Base-by-base conservation (phyloP, 305 asterid species). In the Rubia balearica region DNA sequence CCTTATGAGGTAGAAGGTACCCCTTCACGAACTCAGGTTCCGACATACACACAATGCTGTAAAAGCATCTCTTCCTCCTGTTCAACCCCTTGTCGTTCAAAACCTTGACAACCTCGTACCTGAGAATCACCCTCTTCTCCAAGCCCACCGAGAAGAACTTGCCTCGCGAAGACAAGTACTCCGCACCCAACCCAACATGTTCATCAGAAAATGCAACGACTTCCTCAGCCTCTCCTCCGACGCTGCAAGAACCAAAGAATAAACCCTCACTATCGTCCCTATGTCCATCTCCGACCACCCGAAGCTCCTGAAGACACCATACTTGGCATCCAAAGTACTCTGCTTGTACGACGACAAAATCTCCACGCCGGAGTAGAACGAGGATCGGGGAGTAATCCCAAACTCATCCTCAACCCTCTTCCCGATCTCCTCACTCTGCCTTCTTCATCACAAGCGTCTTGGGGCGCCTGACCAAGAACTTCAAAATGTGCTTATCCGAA, bases 1-100 rank as follows among this genome's bases (percentile, higher is more conserved):
- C 67, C 77, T 51, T 73, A 74, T 59, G 67, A 1, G 83, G 83
- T 13, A 76, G 51, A 56, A 79, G 51, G 4, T 22, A 79, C 22
- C 6, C 42, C 7, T 49, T 40, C 5, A 65, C 8, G 51, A 79
- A 76, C 49, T 60, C 42, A 11, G 6, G 53, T 75, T 69, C 73
- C 0, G 65, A 0, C 24, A 45, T 6, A 60, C 16, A 4, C 45
- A 77, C 4, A 70, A 45, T 66, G 57, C 16, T 13, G 65, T 40
- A 46, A 1, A 77, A 13, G 4, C 27, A 19, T 13, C 8, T 17
- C 42, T 61, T 68, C 68, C 70, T 67, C 68, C 71, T 70, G 43
- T 16, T 19, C 45, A 77, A 67, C 49, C 65, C 74, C 69, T 69
- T 77, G 66, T 73, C 70, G 0, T 69, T 67, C 70, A 77, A 62